Base-by-base conservation (phyloP, 345 rosid genomes). In the Citrus cavaleriei region DNA sequence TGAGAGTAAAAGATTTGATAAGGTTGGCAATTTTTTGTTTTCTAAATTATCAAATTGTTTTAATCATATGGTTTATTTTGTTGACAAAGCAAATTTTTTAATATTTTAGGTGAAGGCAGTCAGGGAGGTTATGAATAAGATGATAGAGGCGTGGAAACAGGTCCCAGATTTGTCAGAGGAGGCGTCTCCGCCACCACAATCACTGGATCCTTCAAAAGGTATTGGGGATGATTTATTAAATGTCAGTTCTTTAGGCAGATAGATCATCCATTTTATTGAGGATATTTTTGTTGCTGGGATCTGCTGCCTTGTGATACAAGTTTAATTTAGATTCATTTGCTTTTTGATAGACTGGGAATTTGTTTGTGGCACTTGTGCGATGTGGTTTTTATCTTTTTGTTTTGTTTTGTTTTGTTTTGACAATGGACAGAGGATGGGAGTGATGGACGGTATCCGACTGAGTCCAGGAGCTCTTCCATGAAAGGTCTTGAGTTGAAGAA, bases 91-190 rank as follows among this genome's bases (percentile, higher is more conserved):
- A 76, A 37, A 27, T 13, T 83, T 77, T 71, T 10, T n/a, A 75
- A 55, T 61, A 49, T 69, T 77, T 77, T 72, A 95, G 99, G 98
- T 93, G 82, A 95, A 91, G 89, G 94, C 92, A 62, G 92, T 87
- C 18, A 91, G 99, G 89, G 98, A 93, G 75, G 97, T 89, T 84
- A 93, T 95, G 97, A 87, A 63, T 80, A 89, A 92, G 88, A 90
- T 89, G 93, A 79, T 95, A 77, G 95, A 95, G 78, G 95, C 95
- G 2, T 95, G 99, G 99, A 93, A 90, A 85, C 92, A 90, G 87
- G 88, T 95, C 61, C 95, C 97, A 0, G 99, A 95, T 91, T 79
- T 93, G 77, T 90, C 95, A 1, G 93, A 91, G 24, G 97, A 89
- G 77, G 86, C 73, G 18, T 92, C 94, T 14, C 96, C 97, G 9